A percentile compares a stretch with the other conserved stretches of the same genome.
These are phyloP conservation scores for Exophiala bonariae DNA, from an alignment of 2,329 filamentous ascomycete species.

Conservation along the genomic window DNA sequence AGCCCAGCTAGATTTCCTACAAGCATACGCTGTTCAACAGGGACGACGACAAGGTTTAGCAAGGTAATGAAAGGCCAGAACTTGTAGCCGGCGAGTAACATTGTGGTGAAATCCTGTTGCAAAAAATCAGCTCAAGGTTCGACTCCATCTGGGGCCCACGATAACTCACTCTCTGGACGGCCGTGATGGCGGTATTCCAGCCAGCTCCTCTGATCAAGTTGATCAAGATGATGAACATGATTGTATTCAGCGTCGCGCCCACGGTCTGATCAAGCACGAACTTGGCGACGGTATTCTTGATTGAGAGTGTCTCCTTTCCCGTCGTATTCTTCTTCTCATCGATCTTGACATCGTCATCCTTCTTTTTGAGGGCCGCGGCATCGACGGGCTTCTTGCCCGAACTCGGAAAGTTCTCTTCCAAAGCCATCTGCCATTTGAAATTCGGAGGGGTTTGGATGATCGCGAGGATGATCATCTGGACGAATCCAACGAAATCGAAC, in stretches of 20 bases:
- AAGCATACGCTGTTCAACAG: conserved; percentile 36
- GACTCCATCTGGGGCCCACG: too few species aligned
- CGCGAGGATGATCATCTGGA: conserved; percentile 74
- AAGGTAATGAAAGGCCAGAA: conserved; percentile 42
- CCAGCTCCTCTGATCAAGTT: conserved; percentile 46
- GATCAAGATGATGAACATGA: conserved; percentile 59
- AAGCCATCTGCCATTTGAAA: conserved; percentile 77
- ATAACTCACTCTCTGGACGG: conserved; percentile 35
- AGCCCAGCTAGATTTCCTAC: conserved; percentile 38
- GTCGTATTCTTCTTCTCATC: conserved; percentile 1
- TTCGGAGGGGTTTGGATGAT: conserved; percentile 77
- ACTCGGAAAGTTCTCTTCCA: conserved; percentile 74
- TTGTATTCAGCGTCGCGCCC: conserved; percentile 57
- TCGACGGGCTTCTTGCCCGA: conserved; percentile 2
- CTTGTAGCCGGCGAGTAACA: conserved; percentile 39
- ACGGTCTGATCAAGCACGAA: conserved; percentile 57
- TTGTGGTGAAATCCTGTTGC: conserved; percentile 26
- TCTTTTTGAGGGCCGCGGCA: conserved; percentile 50
- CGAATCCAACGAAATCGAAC: conserved; percentile 50
- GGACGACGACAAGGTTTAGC: conserved; percentile 39
- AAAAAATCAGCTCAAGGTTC: conserved; percentile 33
- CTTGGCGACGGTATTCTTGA: conserved; percentile 30
- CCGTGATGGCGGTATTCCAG: conserved; percentile 31
- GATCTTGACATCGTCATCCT: conserved; percentile 42
- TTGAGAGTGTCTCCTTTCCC: conserved; percentile 21